phyloP scores from a whole-genome alignment of 192 early-diverging fungal genomes.

The Paraglomus occultum region DNA sequence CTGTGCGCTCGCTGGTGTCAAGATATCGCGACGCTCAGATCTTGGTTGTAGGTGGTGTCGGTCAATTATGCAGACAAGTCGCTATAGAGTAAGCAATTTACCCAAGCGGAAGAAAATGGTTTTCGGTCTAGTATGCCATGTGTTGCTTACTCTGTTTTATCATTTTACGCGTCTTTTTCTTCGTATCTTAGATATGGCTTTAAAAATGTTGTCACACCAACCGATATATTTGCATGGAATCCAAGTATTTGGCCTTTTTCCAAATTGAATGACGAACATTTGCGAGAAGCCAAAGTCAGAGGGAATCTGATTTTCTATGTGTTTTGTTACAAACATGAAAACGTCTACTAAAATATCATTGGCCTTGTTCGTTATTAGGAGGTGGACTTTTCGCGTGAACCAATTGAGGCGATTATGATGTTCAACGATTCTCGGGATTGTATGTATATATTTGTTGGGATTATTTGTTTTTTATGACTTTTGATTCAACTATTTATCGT shows the following conservation, averaged over 20 bases:
- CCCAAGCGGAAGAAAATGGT: slow-evolving; percentile 35
- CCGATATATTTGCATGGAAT: slow-evolving; percentile 66
- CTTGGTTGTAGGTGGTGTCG: slow-evolving; percentile 71
- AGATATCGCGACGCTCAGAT: slow-evolving; percentile 64
- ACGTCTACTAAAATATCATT: background rate
- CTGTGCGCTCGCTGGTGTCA: slow-evolving; percentile 67
- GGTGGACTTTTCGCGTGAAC: slow-evolving; percentile 43
- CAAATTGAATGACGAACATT: slow-evolving; percentile 26
- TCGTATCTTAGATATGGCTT: slow-evolving; percentile 62
- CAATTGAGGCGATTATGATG: slow-evolving; percentile 71
- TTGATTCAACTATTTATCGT: background rate
- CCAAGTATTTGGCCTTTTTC: slow-evolving; percentile 69
- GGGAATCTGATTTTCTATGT: background rate
- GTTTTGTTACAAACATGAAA: background rate
- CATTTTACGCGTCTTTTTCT: background rate
- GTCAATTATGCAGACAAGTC: slow-evolving; percentile 57
- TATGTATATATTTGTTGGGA: slow-evolving; percentile 24
- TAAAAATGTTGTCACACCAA: slow-evolving; percentile 58
- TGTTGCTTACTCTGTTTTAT: background rate
- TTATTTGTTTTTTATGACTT: background rate
- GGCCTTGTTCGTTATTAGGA: slow-evolving; percentile 22
- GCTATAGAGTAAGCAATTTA: slow-evolving; percentile 64
- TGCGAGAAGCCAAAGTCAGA: slow-evolving; percentile 25
- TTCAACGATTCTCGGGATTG: slow-evolving; percentile 88
- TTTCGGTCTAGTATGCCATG: slow-evolving; percentile 4